phyloP scores from a whole-genome alignment of 202 grass and related monocot species.

The Hordeum pubiflorum region DNA sequence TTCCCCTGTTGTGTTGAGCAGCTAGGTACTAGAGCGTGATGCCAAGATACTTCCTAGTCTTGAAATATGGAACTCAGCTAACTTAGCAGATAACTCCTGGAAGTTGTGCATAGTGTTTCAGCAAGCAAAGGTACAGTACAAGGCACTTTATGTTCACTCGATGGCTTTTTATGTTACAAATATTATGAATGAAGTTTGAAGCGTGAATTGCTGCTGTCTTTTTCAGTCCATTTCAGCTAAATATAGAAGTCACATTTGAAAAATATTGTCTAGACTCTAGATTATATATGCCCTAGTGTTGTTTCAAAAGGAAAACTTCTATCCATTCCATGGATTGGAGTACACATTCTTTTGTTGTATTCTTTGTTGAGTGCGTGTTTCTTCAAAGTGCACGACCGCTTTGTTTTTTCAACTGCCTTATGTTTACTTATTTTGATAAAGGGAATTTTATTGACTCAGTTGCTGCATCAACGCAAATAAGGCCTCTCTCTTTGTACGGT shows the following conservation, averaged over 20 bases:
- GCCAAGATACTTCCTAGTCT: background rate
- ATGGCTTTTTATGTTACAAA: background rate
- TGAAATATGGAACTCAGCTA: slow-evolving; percentile 1
- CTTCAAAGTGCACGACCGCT: background rate
- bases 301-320: background rate
- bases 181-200: background rate
- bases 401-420: background rate
- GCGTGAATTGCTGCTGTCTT: background rate
- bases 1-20: slow-evolving; percentile 8
- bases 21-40: slow-evolving; percentile 5
- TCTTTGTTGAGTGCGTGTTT: background rate
- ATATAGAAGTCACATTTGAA: background rate
- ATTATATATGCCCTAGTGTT: background rate
- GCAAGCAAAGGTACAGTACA: background rate
- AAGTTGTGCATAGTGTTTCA: slow-evolving; percentile 10
- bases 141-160: background rate
- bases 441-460: background rate
- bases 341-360: background rate
- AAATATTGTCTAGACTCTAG: background rate
- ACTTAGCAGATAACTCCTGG: slow-evolving; percentile 6
- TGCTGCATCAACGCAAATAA: background rate
- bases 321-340: background rate
- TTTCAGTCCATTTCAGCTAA: background rate
- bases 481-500: no score
- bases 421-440: background rate